Evolutionary conservation across 225 moss, liverwort and hornwort genomes (phyloP), one percentile per base, ranked within the genome.

Genomic region (Physcomitrium patens): DNA sequence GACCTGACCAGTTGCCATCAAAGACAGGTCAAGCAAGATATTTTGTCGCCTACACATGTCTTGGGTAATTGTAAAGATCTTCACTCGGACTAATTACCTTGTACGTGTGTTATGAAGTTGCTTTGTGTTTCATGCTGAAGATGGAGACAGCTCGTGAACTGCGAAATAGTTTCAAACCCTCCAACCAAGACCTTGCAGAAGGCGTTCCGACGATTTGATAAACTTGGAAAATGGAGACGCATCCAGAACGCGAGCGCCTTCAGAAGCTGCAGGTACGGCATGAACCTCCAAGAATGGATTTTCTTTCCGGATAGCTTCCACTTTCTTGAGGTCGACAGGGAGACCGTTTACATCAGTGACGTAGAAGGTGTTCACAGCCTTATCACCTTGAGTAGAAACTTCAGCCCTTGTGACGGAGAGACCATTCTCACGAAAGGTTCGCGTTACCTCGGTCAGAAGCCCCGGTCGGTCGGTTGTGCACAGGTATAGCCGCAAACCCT

Each of bases 311-410:
- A 89, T 83, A 37, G 74, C 66, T 71, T 89, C 89, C 70, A 89
- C 86, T 52, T 71, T 81, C 54, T 86, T 89, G 42, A 65, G 77
- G 77, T 89, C 86, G 26, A 89, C 89, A 72, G 86, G 79, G 28
- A 56, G 72, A 55, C 86, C 89, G 66, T 72, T 76, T n/a, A 78
- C 76, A 46, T 86, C 81, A 53, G 86, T 84, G 56, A 89, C 86
- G 68, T 89, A 89, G 65, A 89, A 89, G 42, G 84, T 81, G 65
- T 89, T 86, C 63, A 89, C 81, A 67, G 89, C 89, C 69, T 83
- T 80, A 57, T 83, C 83, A 68, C 17, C 84, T 82, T 81, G 81
- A 12, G 89, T 89, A 41, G 83, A 76, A 58, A 89, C 89, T 65
- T 89, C 89, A 12, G 86, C 89, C 45, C 86, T 84, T 9, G 84